phyloP scores from a whole-genome alignment of 1,284 basidiomycete genomes.

The Pyrrhoderma lamaoense region DNA sequence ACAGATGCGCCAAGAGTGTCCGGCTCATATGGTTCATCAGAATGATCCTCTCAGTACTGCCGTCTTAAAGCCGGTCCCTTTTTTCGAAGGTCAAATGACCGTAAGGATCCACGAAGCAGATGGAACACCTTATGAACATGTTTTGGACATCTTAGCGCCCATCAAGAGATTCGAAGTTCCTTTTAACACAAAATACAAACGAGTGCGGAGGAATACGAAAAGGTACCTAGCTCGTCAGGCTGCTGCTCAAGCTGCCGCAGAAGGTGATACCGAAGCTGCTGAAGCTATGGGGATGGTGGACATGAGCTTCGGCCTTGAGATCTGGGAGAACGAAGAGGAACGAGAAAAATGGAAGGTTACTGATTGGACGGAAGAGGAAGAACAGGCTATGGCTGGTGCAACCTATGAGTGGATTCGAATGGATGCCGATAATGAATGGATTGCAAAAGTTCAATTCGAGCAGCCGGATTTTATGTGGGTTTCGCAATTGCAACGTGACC shows the following conservation, averaged over 20 bases:
- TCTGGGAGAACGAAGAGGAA: slow-evolving; percentile 94
- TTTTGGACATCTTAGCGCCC: slow-evolving; percentile 81
- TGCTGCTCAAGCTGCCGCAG: slow-evolving; percentile 87
- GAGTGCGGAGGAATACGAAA: slow-evolving; percentile 90
- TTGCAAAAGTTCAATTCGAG: slow-evolving; percentile 85
- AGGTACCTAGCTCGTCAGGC: slow-evolving; percentile 91
- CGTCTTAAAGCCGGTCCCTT: slow-evolving; percentile 73
- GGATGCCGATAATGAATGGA: slow-evolving; percentile 99
- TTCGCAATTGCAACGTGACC: slow-evolving; percentile 90
- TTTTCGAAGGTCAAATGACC: slow-evolving; percentile 97
- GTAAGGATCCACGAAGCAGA: slow-evolving; percentile 99
- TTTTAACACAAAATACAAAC: slow-evolving; percentile 99
- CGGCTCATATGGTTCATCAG: slow-evolving; percentile 64
- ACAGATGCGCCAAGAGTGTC: slow-evolving; percentile 83
- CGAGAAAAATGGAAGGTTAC: slow-evolving; percentile 93
- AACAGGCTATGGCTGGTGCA: slow-evolving; percentile 86
- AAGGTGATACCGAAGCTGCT: slow-evolving; percentile 82
- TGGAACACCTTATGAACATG: slow-evolving; percentile 98
- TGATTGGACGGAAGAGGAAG: slow-evolving; percentile 98
- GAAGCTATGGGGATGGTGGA: slow-evolving; percentile 94
- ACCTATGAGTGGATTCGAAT: slow-evolving; percentile 99
- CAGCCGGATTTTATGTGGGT: slow-evolving; percentile 99
- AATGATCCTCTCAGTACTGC: slow-evolving; percentile 61
- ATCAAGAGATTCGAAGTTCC: slow-evolving; percentile 95
- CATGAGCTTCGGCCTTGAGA: slow-evolving; percentile 90